phyloP scores from a whole-genome alignment of 306 rosid genomes.

The Cotoneaster glaucophyllus region DNA sequence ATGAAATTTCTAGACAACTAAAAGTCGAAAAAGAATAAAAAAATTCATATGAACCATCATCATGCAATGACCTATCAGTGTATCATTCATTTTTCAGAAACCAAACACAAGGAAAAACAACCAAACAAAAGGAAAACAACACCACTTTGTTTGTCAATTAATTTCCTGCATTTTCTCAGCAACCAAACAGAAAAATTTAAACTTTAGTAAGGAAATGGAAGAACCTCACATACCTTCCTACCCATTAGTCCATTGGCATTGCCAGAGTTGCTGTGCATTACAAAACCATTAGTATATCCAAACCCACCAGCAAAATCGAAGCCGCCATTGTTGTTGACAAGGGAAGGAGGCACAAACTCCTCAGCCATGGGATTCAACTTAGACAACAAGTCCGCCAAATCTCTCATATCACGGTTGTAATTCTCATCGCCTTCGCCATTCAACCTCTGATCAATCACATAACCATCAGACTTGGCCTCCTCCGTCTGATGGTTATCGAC shows the following conservation, averaged over 20 bases:
- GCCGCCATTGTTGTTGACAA: conserved; percentile 48
- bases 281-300: conserved; percentile 52
- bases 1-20: not conserved
- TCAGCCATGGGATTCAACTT: conserved; percentile 98
- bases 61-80: not conserved
- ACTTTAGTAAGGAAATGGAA: not conserved
- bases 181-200: not conserved
- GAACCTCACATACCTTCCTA: conserved; percentile 48
- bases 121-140: not conserved
- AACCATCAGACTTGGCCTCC: conserved; percentile 44
- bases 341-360: conserved; percentile 90
- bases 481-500: conserved; percentile 42
- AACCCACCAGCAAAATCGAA: conserved; percentile 43
- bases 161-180: not conserved
- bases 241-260: conserved; percentile 39
- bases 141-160: not conserved
- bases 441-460: conserved; percentile 34
- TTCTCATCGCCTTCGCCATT: conserved; percentile 49
- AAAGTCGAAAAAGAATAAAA: not conserved
- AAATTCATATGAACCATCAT: not conserved
- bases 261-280: conserved; percentile 30
- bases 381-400: conserved; percentile 86
- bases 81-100: not conserved
- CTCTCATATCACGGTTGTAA: conserved; percentile 76
- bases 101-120: not conserved